Conservation (phyloP, 1,284 basidiomycete genomes). For the Cryptococcus sp. region DNA sequence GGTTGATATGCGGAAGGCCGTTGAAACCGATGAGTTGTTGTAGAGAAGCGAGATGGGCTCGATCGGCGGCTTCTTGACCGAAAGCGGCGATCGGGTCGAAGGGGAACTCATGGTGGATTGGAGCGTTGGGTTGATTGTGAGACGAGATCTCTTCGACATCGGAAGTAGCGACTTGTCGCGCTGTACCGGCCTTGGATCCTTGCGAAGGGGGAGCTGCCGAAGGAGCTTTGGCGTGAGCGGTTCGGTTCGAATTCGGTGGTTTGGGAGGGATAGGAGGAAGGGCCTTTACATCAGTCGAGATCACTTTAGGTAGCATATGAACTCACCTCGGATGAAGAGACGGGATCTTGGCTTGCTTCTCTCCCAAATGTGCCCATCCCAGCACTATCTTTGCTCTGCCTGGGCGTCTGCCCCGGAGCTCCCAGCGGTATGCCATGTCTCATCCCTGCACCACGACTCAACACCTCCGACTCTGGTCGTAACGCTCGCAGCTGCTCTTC, state of each 20-base stretch:
- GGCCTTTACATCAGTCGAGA: background rate
- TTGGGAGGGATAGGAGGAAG: constrained; percentile 2
- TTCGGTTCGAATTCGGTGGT: background rate
- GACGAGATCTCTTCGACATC: constrained; percentile 7
- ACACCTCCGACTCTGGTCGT: constrained; percentile 19
- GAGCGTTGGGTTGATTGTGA: constrained; percentile 11
- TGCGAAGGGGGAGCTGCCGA: background rate
- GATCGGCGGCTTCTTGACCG: constrained; percentile 20
- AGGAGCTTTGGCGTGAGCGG: constrained; percentile 5
- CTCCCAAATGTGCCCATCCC: constrained; percentile 33
- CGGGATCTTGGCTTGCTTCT: constrained; percentile 13
- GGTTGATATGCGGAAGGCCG: constrained; percentile 1
- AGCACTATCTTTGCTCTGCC: constrained; percentile 9
- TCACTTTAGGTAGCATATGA: background rate
- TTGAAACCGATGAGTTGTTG: constrained; percentile 23
- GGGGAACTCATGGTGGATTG: constrained; percentile 27
- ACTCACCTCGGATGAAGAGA: background rate
- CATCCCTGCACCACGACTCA: constrained; percentile 26
- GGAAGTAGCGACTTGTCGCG: constrained; percentile 6
- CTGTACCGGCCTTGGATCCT: background rate
- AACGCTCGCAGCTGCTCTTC: background rate
- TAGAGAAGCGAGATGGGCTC: constrained; percentile 27
- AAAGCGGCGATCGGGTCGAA: constrained; percentile 26
- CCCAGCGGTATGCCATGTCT: constrained; percentile 3
- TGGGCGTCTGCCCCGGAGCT: background rate